Conservation (phyloP, 176 grass and related monocot species). For the Zoysia japonica region DNA sequence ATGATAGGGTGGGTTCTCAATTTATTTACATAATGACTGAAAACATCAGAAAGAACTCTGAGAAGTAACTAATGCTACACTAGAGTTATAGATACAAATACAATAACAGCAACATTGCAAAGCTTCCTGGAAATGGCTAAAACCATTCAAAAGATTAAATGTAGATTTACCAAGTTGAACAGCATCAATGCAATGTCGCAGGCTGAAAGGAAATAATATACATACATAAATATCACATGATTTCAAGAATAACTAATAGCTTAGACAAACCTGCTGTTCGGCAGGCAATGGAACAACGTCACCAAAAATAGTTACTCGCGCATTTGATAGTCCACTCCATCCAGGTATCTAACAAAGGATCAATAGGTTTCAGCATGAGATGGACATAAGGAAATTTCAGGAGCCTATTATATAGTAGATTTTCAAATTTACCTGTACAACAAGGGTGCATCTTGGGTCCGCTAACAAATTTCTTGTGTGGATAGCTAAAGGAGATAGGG, state of each 20-base stretch:
- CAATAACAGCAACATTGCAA: not conserved
- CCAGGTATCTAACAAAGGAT: conserved; percentile 60
- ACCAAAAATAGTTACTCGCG: conserved; percentile 82
- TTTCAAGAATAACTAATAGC: not conserved
- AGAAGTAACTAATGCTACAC: not conserved
- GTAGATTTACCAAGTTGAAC: not conserved
- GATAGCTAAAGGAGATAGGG: conserved; percentile 75
- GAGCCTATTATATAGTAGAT: conserved; percentile 20
- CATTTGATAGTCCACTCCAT: conserved; percentile 82
- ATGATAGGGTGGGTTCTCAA: not conserved
- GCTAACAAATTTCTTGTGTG: conserved; percentile 85
- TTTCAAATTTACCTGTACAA: conserved; percentile 65
- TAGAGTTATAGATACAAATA: not conserved
- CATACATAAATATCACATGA: not conserved
- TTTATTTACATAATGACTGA: conserved; percentile 1
- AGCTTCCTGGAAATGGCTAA: not conserved
- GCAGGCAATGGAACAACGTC: conserved; percentile 58
- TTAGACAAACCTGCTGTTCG: conserved; percentile 59
- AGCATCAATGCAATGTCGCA: not conserved
- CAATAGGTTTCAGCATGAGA: not conserved
- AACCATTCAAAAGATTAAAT: not conserved
- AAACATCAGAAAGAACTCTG: not conserved
- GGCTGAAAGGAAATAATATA: not conserved
- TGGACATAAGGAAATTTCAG: not conserved
- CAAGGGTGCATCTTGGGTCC: conserved; percentile 76